phyloP scores from a whole-genome alignment of 805 yeast genomes.

The Suhomyces sp. region DNA sequence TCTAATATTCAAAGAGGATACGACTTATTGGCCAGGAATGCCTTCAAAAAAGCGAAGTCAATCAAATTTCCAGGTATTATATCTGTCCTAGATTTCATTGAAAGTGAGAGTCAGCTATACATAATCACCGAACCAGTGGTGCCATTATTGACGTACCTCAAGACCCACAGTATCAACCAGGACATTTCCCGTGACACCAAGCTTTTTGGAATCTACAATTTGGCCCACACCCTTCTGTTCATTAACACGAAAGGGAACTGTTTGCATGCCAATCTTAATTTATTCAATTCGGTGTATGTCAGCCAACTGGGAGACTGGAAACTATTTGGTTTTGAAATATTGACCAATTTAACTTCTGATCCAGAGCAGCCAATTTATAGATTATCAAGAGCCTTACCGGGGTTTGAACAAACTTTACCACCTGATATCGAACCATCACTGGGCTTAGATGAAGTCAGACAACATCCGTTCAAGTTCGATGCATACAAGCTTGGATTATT shows the following conservation, averaged over 20 bases:
- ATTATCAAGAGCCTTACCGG: slow-evolving; percentile 23
- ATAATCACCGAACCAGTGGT: slow-evolving; percentile 66
- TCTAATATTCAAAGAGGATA: slow-evolving; percentile 23
- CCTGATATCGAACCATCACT: slow-evolving; percentile 40
- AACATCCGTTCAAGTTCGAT: slow-evolving; percentile 51
- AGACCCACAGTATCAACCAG: slow-evolving; percentile 21
- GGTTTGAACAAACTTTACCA: slow-evolving; percentile 40
- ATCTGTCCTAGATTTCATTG: slow-evolving; percentile 60
- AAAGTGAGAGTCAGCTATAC: slow-evolving; percentile 55
- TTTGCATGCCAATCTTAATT: slow-evolving; percentile 62
- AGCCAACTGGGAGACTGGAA: slow-evolving; percentile 77
- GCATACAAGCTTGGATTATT: slow-evolving; percentile 63
- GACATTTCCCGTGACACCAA: slow-evolving; percentile 35
- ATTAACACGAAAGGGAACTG: slow-evolving; percentile 58
- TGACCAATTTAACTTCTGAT: slow-evolving; percentile 48
- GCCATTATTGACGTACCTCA: slow-evolving; percentile 48
- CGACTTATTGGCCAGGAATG: slow-evolving; percentile 35
- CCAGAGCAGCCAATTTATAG: slow-evolving; percentile 46
- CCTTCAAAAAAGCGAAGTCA: slow-evolving; percentile 48
- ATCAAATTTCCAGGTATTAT: slow-evolving; percentile 72
- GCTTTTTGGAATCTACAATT: slow-evolving; percentile 54
- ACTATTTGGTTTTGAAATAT: slow-evolving; percentile 75
- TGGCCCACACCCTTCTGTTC: slow-evolving; percentile 54
- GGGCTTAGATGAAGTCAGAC: slow-evolving; percentile 44
- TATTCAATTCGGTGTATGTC: slow-evolving; percentile 57